Conservation (phyloP, 1,284 basidiomycete genomes). For the Hymenochaete sp. region DNA sequence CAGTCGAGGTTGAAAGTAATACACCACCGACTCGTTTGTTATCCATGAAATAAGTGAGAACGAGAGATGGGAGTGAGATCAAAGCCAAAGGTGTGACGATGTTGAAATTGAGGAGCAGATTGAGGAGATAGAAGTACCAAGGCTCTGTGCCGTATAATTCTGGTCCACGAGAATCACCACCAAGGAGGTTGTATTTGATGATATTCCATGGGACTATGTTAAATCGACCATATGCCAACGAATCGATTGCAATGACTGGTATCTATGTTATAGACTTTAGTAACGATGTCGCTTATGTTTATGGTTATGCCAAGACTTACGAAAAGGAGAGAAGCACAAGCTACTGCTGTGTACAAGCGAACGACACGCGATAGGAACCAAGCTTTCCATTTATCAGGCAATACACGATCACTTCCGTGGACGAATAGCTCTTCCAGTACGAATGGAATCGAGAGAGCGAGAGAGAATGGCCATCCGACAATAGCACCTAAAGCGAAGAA, state of each 20-base stretch:
- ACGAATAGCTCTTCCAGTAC: constrained; percentile 87
- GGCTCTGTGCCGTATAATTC: constrained; percentile 92
- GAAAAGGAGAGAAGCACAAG: constrained; percentile 54
- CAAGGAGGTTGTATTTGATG: constrained; percentile 88
- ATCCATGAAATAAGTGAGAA: constrained; percentile 70
- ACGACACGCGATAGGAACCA: constrained; percentile 61
- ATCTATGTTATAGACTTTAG: constrained; percentile 57
- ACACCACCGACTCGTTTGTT: constrained; percentile 62
- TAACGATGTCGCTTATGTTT: no score
- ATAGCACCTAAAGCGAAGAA: constrained; percentile 79
- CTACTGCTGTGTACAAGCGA: constrained; percentile 50
- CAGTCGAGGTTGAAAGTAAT: constrained; percentile 3
- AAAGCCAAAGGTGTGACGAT: constrained; percentile 75
- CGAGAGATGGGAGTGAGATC: constrained; percentile 69
- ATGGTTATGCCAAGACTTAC: constrained; percentile 52
- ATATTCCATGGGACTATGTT: constrained; percentile 90
- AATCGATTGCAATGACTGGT: constrained; percentile 77
- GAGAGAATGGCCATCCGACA: constrained; percentile 93
- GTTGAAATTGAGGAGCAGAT: constrained; percentile 93
- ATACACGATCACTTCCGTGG: constrained; percentile 63
- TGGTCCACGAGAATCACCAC: constrained; percentile 69
- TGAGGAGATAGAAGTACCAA: constrained; percentile 74
- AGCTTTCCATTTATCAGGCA: constrained; percentile 34
- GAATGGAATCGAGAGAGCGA: constrained; percentile 82
- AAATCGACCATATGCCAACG: constrained; percentile 76